phyloP scores from a whole-genome alignment of 2,329 filamentous ascomycete species.

The Septoria linicola region DNA sequence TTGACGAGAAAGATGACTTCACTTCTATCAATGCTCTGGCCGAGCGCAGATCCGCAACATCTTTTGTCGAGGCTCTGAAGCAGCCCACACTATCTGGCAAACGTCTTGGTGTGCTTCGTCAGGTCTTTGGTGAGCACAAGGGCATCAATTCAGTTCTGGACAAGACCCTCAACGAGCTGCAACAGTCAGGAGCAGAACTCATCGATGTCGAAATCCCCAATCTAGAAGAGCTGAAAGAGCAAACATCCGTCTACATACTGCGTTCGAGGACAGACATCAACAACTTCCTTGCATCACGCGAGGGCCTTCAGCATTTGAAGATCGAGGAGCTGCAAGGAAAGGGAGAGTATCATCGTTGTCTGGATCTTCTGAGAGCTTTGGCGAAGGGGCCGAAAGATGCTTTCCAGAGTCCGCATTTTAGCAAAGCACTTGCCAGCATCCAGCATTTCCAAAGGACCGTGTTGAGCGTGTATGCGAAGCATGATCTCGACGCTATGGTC shows the following conservation, averaged over 20 bases:
- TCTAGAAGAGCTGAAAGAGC: conserved; percentile 23
- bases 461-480: conserved; percentile 34
- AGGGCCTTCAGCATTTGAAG: conserved; percentile 24
- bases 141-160: conserved; percentile 24
- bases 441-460: conserved; percentile 36
- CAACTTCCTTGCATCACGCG: conserved; percentile 25
- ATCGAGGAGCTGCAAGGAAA: conserved; percentile 27
- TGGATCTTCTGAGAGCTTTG: conserved; percentile 30
- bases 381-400: conserved; percentile 29
- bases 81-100: conserved; percentile 23
- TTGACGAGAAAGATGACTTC: conserved; percentile 25
- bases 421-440: conserved; percentile 29
- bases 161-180: conserved; percentile 18
- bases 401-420: conserved; percentile 34
- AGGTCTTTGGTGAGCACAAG: conserved; percentile 27
- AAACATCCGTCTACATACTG: conserved; percentile 25
- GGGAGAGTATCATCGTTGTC: conserved; percentile 23
- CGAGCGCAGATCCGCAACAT: neutral
- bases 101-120: conserved; percentile 28
- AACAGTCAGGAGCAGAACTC: conserved; percentile 25
- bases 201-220: conserved; percentile 30
- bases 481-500: conserved; percentile 38
- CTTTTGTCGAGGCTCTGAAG: conserved; percentile 24
- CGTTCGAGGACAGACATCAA: conserved; percentile 33
- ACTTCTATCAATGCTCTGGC: conserved; percentile 27